phyloP scores from a whole-genome alignment of 2,329 filamentous ascomycete genomes.

The Triangularia verruculosa region DNA sequence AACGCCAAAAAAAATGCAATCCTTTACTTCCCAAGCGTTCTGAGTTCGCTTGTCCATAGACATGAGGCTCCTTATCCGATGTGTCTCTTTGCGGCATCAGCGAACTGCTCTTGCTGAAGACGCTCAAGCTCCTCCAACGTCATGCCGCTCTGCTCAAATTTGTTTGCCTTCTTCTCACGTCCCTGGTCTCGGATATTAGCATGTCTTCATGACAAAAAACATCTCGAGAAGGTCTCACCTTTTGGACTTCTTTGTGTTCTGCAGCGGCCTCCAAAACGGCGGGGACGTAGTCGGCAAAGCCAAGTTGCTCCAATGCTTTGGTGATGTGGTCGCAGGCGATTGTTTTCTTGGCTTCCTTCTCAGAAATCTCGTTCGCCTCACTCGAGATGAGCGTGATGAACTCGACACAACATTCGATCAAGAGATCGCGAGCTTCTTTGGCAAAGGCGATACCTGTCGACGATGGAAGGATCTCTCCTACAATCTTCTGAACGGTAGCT shows the following conservation, averaged over 20 bases:
- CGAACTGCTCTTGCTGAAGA: constrained; percentile 89
- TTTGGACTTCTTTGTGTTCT: constrained; percentile 89
- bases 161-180: constrained; percentile 94
- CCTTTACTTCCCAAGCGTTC: neutral
- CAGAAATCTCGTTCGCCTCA: constrained; percentile 97
- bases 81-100: constrained; percentile 72
- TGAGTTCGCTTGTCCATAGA: neutral
- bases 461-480: constrained; percentile 84
- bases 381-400: constrained; percentile 99
- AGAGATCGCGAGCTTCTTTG: constrained; percentile 88
- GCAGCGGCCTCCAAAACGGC: constrained; percentile 83
- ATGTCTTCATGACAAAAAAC: constrained; percentile 36
- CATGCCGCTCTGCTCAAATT: constrained; percentile 92
- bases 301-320: constrained; percentile 86
- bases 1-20: constrained; percentile 24
- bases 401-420: constrained; percentile 98
- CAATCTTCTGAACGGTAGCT: constrained; percentile 79
- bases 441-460: constrained; percentile 78
- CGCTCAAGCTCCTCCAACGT: constrained; percentile 84
- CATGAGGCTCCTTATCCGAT: constrained; percentile 36
- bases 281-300: constrained; percentile 87
- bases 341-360: constrained; percentile 98
- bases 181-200: constrained; percentile 65
- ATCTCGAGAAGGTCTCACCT: constrained; percentile 53
- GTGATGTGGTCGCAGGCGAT: constrained; percentile 98